A percentile compares a stretch with the other conserved stretches of the same genome.
These are phyloP conservation scores for Vigna mungo DNA, from an alignment of 306 rosid species.

Conservation along the genomic window DNA sequence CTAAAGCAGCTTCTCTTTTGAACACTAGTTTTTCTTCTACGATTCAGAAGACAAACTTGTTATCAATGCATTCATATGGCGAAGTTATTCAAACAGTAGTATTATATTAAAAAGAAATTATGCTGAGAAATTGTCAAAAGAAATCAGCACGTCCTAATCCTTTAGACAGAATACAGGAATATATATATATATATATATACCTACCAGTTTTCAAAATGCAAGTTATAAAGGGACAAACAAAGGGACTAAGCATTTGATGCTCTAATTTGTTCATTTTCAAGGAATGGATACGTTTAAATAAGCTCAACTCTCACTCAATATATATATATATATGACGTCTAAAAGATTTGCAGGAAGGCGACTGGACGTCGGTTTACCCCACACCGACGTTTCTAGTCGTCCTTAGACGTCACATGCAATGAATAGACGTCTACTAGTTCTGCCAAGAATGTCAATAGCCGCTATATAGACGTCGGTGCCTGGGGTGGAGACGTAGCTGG, in stretches of 20 bases:
- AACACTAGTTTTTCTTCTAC: neutral
- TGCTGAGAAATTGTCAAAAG: neutral
- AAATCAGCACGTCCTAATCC: neutral
- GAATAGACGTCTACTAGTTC: too few species aligned
- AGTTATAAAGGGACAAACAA: neutral
- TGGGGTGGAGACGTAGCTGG: too few species aligned
- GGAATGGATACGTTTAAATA: neutral
- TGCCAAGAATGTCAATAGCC: too few species aligned
- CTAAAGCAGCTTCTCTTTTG: neutral
- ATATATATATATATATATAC: too few species aligned
- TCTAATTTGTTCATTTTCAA: neutral
- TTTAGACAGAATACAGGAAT: neutral
- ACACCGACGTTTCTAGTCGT: too few species aligned
- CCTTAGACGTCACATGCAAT: too few species aligned
- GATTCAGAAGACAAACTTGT: neutral
- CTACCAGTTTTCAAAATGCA: neutral
- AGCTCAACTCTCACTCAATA: neutral
- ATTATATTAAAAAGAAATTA: neutral
- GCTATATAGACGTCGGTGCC: too few species aligned
- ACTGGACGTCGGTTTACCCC: too few species aligned
- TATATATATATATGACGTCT: too few species aligned
- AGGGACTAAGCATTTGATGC: constrained; percentile 15
- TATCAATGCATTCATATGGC: neutral
- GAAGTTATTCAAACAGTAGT: neutral
- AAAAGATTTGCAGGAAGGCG: too few species aligned